Base-by-base conservation (phyloP, 2,329 filamentous ascomycete species). In the Corinectria fuckeliana region DNA sequence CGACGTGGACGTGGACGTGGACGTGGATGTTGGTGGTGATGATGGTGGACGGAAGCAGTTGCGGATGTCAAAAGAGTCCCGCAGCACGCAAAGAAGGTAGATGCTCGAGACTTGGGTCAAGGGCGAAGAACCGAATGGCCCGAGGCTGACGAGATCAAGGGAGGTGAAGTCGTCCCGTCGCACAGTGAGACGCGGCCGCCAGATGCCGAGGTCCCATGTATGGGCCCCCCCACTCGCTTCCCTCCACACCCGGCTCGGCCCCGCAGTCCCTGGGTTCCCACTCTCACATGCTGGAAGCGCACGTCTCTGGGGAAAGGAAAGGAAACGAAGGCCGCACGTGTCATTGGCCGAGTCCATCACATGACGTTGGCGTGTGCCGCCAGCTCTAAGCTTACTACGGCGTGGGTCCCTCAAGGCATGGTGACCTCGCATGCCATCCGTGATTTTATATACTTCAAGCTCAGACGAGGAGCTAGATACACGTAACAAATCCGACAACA, bases 141-240 rank as follows among this genome's bases (percentile, higher is more conserved):
- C 50, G 50, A 32, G 50, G 50, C 50, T 34, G 38, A 13, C n/a
- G 5, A 28, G 42, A 14, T 18, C 25, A 45, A 14, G 25, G n/a
- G 28, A 30, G 38, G 48, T 49, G 42, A 47, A 14, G 28, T 18
- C 21, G 38, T 23, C 30, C n/a, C 21, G 38, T 23, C 30, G 6
- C 50, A 36, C 32, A 18, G n/a, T 34, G 10, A 23, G 25, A 28
- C 14, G n/a, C 32, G n/a, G 32, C 56, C 57, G 50, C 36, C 42
- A 30, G 36, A 51, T 68, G 66, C 66, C 66, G 66, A 68, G 66
- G 66, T 60, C 28, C 39, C 26, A 34, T 34, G 34, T 30, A 45
- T 44, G n/a, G n/a, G n/a, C n/a, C n/a, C n/a, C 13, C 45, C 38
- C 56, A 20, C 51, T 54, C 34, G 54, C 60, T 20, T 11, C 39